phyloP scores from a whole-genome alignment of 768 basidiomycete species.

The Austroboletus eburneus region DNA sequence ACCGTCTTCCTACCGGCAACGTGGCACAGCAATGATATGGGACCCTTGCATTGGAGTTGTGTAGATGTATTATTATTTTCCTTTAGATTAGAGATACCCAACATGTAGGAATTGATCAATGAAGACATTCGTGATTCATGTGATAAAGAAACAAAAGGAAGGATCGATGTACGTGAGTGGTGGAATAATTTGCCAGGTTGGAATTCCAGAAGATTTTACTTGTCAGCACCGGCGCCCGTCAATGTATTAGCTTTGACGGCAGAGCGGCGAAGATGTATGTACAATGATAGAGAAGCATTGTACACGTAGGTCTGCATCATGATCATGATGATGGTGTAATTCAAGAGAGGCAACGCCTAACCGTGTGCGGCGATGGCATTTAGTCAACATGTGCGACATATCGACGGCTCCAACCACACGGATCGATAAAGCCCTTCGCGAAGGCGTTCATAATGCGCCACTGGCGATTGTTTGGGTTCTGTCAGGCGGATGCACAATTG shows the following conservation, averaged over 20 bases:
- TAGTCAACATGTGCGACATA: not conserved
- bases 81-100: slow-evolving; percentile 23
- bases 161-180: slow-evolving; percentile 13
- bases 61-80: slow-evolving; percentile 18
- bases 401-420: not conserved
- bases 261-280: too few relatives aligned
- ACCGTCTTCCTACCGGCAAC: not conserved
- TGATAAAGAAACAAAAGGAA: not conserved
- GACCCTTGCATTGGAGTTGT: slow-evolving; percentile 12
- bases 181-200: not conserved
- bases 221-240: too few relatives aligned
- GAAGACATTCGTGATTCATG: not conserved
- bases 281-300: too few relatives aligned
- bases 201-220: not conserved
- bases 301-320: too few relatives aligned
- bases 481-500: not conserved
- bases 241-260: not conserved
- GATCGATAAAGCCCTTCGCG: slow-evolving; percentile 6
- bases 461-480: not conserved
- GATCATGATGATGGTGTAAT: too few relatives aligned
- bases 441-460: slow-evolving; percentile 10
- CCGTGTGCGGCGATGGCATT: not conserved
- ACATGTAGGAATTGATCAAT: not conserved
- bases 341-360: slow-evolving; percentile 6
- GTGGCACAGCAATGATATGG: slow-evolving; percentile 8